A percentile compares a stretch with the other conserved stretches of the same genome.
These are phyloP conservation scores for Penicillium pancosmium DNA, from an alignment of 495 filamentous ascomycete genomes.

Conservation along the genomic window DNA sequence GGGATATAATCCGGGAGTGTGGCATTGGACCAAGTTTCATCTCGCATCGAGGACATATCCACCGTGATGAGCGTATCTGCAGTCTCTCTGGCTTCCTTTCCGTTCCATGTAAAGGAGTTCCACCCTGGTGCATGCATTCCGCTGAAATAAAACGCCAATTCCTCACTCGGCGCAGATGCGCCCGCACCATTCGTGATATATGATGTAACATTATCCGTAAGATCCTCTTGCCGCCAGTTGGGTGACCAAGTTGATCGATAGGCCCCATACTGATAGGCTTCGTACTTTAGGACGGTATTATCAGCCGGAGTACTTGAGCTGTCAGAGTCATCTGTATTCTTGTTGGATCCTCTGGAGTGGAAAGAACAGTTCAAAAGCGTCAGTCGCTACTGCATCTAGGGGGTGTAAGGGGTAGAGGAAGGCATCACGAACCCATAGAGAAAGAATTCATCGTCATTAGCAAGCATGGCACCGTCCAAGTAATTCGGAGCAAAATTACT, in stretches of 20 bases:
- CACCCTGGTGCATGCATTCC: conserved; percentile 55
- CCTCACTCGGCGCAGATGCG: conserved; percentile 69
- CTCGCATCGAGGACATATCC: conserved; percentile 55
- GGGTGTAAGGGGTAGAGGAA: background rate
- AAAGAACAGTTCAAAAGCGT: background rate
- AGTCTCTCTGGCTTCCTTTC: conserved; percentile 28
- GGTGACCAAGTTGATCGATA: conserved; percentile 39
- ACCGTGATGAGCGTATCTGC: conserved; percentile 59
- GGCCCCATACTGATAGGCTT: conserved; percentile 39
- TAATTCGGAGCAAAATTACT: background rate
- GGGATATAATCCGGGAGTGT: conserved; percentile 54
- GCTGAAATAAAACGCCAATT: conserved; percentile 72
- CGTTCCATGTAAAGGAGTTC: conserved; percentile 48
- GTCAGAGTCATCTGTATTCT: background rate
- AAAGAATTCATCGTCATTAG: background rate
- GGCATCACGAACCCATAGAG: background rate
- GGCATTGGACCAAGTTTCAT: conserved; percentile 56
- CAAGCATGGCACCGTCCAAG: background rate
- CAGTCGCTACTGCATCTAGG: background rate
- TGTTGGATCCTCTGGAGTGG: background rate
- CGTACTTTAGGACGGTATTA: conserved; percentile 39
- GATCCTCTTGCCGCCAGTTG: conserved; percentile 37
- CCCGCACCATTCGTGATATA: conserved; percentile 67
- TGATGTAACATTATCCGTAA: conserved; percentile 54
- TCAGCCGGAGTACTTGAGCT: background rate